Conservation (phyloP, 2,329 filamentous ascomycete genomes). For the Eutypella sp. region DNA sequence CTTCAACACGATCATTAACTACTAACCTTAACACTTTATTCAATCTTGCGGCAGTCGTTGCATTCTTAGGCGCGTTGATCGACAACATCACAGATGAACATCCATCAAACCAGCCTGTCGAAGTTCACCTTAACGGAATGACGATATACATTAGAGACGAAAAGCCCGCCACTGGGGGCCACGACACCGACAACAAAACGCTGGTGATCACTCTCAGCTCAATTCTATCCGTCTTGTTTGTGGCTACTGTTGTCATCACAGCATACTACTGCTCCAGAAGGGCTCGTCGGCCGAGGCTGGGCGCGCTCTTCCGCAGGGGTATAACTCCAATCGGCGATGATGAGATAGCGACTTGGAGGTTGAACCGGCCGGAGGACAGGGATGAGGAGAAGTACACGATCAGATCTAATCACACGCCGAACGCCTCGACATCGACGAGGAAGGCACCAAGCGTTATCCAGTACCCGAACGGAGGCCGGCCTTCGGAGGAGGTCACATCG, state of each 20-base stretch:
- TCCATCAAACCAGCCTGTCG: background rate
- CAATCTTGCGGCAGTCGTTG: background rate
- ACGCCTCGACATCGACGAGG: conserved; percentile 32
- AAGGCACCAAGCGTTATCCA: conserved; percentile 51
- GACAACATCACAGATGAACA: background rate
- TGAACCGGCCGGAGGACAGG: conserved; percentile 29
- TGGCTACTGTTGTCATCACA: conserved; percentile 32
- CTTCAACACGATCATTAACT: background rate
- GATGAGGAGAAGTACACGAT: conserved; percentile 17
- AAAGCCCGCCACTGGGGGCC: conserved; percentile 7
- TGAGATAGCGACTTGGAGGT: conserved; percentile 61
- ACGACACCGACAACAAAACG: conserved; percentile 29
- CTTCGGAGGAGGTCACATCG: conserved; percentile 29
- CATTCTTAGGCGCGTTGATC: background rate
- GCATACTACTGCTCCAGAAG: conserved; percentile 35
- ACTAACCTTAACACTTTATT: background rate
- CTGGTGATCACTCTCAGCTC: conserved; percentile 49
- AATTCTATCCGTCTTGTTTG: conserved; percentile 40
- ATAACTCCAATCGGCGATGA: conserved; percentile 60
- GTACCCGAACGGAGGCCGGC: conserved; percentile 36
- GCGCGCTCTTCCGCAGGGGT: conserved; percentile 46
- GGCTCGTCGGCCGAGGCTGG: conserved; percentile 30
- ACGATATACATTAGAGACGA: conserved; percentile 3
- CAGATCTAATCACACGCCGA: conserved; percentile 26
- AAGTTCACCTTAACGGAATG: conserved; percentile 3